Percentiles rank a stretch among this genome's conserved stretches.
These are phyloP conservation scores for Leptomonas pyrrhocoris DNA, from an alignment of 208 protist species.

Conservation along the genomic window DNA sequence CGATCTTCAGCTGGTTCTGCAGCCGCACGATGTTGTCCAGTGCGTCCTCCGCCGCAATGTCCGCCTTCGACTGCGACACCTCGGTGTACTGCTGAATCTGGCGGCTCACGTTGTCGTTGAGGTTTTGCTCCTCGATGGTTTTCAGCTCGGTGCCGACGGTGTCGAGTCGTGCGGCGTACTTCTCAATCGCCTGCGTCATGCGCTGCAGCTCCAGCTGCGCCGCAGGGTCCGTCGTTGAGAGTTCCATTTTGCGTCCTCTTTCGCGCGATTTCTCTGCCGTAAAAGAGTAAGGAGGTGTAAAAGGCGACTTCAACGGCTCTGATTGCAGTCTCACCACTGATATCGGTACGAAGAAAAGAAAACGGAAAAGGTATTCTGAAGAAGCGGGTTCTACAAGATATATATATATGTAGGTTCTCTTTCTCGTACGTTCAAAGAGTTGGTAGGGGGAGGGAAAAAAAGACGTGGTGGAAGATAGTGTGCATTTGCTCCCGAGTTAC, in stretches of 20 bases:
- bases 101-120: conserved; percentile 64
- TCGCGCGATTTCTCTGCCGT: not conserved
- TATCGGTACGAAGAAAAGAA: too few species aligned
- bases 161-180: conserved; percentile 57
- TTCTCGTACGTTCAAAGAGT: too few species aligned
- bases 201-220: conserved; percentile 62
- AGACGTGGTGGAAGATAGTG: not conserved
- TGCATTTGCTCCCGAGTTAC: too few species aligned
- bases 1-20: conserved; percentile 89
- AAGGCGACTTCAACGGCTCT: too few species aligned
- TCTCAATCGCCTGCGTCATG: conserved; percentile 60
- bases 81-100: conserved; percentile 74
- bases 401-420: too few species aligned
- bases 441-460: not conserved
- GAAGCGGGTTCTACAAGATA: too few species aligned
- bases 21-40: conserved; percentile 82
- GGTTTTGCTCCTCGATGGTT: conserved; percentile 69
- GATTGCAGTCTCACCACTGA: too few species aligned
- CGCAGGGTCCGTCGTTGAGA: conserved; percentile 26
- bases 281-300: too few species aligned
- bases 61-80: conserved; percentile 33
- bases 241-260: conserved; percentile 21
- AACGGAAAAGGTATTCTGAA: too few species aligned
- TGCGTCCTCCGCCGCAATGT: conserved; percentile 84
- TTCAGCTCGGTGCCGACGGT: conserved; percentile 45